Percentiles rank a stretch among this genome's conserved stretches.
Conservation (phyloP, 1,284 basidiomycete genomes). For the Cystobasidium slooffiae region DNA sequence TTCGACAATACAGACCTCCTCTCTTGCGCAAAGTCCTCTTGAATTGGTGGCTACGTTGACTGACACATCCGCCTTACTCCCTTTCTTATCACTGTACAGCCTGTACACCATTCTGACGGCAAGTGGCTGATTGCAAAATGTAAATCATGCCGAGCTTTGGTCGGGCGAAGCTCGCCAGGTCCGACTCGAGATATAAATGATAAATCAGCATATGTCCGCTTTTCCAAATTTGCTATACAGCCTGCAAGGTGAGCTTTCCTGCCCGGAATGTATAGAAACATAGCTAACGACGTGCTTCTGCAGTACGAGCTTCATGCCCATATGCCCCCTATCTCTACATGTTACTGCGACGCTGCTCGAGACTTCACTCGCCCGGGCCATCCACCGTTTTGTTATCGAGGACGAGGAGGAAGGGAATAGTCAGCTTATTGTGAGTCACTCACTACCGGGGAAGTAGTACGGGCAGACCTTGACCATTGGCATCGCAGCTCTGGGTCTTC, state of each 20-base stretch:
- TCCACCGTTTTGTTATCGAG: conserved; percentile 79
- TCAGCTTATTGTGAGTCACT: conserved; percentile 69
- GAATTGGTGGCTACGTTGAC: conserved; percentile 31
- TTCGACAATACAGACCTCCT: conserved; percentile 28
- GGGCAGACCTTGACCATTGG: not conserved
- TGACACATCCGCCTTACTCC: conserved; percentile 15
- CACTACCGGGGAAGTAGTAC: not conserved
- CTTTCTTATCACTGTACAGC: not conserved
- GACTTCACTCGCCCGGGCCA: conserved; percentile 82
- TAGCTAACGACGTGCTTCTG: not conserved
- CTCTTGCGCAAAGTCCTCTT: conserved; percentile 1
- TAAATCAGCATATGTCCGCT: conserved; percentile 44
- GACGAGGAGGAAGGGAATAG: conserved; percentile 80
- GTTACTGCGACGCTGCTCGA: conserved; percentile 76
- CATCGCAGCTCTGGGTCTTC: conserved; percentile 76
- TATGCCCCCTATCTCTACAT: conserved; percentile 45
- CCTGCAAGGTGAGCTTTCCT: conserved; percentile 34
- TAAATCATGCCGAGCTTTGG: conserved; percentile 49
- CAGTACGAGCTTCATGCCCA: conserved; percentile 23
- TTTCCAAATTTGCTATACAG: conserved; percentile 50
- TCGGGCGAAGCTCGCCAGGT: conserved; percentile 48
- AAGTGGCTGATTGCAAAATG: conserved; percentile 58
- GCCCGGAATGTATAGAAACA: not conserved
- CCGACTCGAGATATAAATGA: not conserved
- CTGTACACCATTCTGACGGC: conserved; percentile 15